Evolutionary conservation across 2,329 filamentous ascomycete species (phyloP), one percentile per base, ranked within the genome.

Genomic region (Alternaria alternata): DNA sequence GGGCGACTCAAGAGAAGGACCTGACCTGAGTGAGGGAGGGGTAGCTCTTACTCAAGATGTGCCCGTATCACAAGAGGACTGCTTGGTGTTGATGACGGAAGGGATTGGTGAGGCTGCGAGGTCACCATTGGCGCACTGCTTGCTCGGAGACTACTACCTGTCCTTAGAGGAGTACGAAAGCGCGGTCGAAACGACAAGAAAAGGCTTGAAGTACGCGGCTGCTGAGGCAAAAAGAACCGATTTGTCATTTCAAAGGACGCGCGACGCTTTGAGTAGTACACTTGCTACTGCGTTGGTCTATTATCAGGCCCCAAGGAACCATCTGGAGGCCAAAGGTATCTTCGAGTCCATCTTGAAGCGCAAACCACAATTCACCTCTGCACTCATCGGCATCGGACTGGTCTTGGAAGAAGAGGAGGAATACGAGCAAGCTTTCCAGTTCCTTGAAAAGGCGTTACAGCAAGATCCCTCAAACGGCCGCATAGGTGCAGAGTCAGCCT

Each of bases 381-480:
- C 94, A 3, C 82, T 99, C 62, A 91, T 98, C 46, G 95, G 95
- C 0, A 88, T 97, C 34, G 96, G 95, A 1, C 80, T 98, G 24
- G 94, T 99, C 41, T 90, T 94, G 47, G 93, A 97, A 77, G 95
- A 98, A 70, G 93, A 97, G 66, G 91, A 97, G 71, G 91, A 98
- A 64, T 97, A 92, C 70, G 84, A 87, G 47, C 86, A 92, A 70
- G 95, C 96, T 0, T 88, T 94, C 39, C 86, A 90, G 28, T 97
- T 96, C 71, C 81, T 99, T 12, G 86, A 85, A 39, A 87, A 92
- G 64, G 95, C 95, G 1, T 77, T 96, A 26, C 77, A 88, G 64
- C 87, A 91, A 24, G 92, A 97, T 72, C 81, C 85, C 2, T 82
- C 83, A 11, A 97, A 97, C 67, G 82, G 93, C 20, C 90, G 89